phyloP scores from a whole-genome alignment of 257 asterid genomes.

The Handroanthus guayacan region DNA sequence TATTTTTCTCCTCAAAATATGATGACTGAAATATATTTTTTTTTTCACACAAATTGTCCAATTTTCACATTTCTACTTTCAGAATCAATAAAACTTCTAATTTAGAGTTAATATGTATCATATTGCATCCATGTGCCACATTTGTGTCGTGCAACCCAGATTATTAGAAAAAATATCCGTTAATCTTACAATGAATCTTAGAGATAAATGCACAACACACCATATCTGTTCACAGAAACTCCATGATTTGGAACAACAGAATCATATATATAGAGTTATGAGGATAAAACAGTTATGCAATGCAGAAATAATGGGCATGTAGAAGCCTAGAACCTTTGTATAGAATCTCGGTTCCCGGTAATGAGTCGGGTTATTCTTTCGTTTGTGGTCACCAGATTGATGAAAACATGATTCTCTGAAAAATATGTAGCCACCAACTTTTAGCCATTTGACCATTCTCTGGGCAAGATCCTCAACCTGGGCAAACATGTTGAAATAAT shows the following conservation, averaged over 20 bases:
- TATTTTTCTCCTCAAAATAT: too few species aligned
- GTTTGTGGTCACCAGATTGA: constrained; percentile 93
- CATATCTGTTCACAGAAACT: neutral
- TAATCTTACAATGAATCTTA: neutral
- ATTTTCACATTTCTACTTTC: too few species aligned
- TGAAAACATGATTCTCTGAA: constrained; percentile 98
- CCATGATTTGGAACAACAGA: too few species aligned
- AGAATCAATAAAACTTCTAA: too few species aligned
- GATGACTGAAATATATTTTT: too few species aligned
- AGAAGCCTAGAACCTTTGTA: constrained; percentile 67
- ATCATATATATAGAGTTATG: too few species aligned
- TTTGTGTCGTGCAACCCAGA: too few species aligned
- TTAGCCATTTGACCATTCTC: constrained; percentile 90
- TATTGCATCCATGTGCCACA: too few species aligned
- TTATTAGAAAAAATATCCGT: neutral
- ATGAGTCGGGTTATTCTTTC: constrained; percentile 90
- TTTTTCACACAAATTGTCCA: too few species aligned
- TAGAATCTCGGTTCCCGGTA: constrained; percentile 96
- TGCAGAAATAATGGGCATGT: constrained; percentile 9
- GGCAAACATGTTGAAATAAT: constrained; percentile 30
- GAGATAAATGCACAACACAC: neutral
- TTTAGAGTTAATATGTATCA: too few species aligned
- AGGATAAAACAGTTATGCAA: neutral
- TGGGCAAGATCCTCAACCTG: constrained; percentile 77
- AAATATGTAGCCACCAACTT: constrained; percentile 91